phyloP scores from a whole-genome alignment of 1,284 basidiomycete species.

The Nidula niveotomentosa region DNA sequence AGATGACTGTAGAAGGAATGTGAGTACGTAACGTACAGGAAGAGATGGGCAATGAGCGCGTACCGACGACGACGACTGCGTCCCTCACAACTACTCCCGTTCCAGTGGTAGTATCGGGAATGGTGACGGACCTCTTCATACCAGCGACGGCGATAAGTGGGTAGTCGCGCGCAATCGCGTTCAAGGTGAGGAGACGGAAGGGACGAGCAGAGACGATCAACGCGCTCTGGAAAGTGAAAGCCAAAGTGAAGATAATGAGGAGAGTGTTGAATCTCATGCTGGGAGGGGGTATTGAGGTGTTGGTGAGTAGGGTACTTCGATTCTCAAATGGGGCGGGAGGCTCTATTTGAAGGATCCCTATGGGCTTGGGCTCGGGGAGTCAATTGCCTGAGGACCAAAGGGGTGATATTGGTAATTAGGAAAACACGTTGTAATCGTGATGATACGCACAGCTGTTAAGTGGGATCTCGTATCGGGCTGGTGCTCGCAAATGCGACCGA shows the following conservation, averaged over 20 bases:
- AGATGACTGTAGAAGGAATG: not conserved
- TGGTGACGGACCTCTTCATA: not conserved
- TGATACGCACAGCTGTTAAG: too few relatives aligned
- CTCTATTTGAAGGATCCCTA: too few relatives aligned
- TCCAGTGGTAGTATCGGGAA: not conserved
- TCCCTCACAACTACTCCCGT: not conserved
- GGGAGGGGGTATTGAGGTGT: too few relatives aligned
- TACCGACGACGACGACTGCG: constrained; percentile 5
- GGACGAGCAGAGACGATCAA: not conserved
- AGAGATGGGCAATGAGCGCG: not conserved
- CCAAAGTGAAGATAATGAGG: constrained; percentile 1
- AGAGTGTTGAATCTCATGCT: not conserved
- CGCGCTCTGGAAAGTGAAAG: not conserved
- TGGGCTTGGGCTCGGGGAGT: too few relatives aligned
- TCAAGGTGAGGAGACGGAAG: not conserved
- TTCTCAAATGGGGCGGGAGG: too few relatives aligned
- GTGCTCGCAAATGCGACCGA: too few relatives aligned
- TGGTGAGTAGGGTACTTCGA: too few relatives aligned
- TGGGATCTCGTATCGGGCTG: too few relatives aligned
- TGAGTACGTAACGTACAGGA: too few relatives aligned
- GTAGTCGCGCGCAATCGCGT: not conserved
- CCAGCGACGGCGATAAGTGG: not conserved
- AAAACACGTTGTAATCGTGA: too few relatives aligned
- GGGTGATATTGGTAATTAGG: too few relatives aligned
- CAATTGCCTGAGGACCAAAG: too few relatives aligned